Evolutionary conservation across 164 flowering plant species (phyloP).

Genomic region (Cinnamomum chago): DNA sequence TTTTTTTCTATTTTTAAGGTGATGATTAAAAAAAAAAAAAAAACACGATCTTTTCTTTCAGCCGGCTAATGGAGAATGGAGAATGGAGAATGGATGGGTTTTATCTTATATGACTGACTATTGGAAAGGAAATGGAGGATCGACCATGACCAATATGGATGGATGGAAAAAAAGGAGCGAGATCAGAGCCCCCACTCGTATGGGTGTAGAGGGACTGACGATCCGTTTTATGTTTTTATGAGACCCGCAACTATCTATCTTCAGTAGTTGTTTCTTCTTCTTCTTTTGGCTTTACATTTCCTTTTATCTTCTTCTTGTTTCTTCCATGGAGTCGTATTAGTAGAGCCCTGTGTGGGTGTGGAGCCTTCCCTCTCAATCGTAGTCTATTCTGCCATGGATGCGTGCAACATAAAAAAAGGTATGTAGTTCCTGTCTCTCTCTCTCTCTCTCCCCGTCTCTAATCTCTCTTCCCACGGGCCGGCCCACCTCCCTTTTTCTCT

Average conservation of each 20-base stretch:
- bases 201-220: background rate
- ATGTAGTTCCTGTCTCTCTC: conserved; percentile 12
- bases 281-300: conserved; percentile 10
- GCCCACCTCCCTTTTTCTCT: conserved; percentile 11
- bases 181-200: no score
- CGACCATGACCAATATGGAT: no score
- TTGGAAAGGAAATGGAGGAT: no score
- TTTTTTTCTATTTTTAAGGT: no score
- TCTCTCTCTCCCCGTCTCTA: background rate
- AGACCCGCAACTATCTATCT: background rate
- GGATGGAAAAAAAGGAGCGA: no score
- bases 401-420: conserved; percentile 30
- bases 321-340: background rate
- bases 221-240: background rate
- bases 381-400: conserved; percentile 23
- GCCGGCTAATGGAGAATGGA: no score
- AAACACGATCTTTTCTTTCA: no score
- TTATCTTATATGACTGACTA: no score
- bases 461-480: background rate
- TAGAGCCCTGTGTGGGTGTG: background rate
- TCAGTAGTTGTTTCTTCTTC: background rate
- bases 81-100: no score
- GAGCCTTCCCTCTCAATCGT: conserved; percentile 2
- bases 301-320: background rate
- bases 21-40: background rate